Conservation (phyloP, 352 stramenopile genomes). For the Blastocystis sp. region DNA sequence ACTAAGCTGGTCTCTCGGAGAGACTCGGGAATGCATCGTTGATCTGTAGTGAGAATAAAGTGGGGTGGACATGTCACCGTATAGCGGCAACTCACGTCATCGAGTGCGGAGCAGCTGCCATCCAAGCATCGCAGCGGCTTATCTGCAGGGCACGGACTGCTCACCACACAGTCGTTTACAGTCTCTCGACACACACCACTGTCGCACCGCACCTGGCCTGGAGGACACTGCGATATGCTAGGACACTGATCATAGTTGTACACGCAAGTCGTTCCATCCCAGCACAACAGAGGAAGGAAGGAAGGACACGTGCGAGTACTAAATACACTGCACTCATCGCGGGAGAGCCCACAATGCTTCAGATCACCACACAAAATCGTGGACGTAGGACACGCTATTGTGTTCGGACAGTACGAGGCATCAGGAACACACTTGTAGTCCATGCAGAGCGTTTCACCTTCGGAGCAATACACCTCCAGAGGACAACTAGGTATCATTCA, state of each 20-base stretch:
- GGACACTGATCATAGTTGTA: neutral
- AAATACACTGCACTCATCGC: constrained; percentile 15
- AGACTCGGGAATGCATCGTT: neutral
- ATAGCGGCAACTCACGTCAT: neutral
- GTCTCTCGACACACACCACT: neutral
- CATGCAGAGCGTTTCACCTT: neutral
- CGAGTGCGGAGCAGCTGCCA: neutral
- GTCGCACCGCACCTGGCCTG: constrained; percentile 5
- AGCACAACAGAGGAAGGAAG: neutral
- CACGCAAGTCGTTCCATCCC: neutral
- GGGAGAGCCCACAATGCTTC: neutral
- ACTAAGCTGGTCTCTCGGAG: neutral
- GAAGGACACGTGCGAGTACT: neutral
- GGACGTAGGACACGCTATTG: neutral
- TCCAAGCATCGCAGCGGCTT: neutral
- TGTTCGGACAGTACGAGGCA: neutral
- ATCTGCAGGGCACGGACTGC: neutral
- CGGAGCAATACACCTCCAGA: neutral
- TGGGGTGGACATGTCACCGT: neutral
- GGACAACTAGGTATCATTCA: neutral
- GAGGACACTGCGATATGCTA: neutral
- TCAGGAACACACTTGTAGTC: constrained; percentile 1
- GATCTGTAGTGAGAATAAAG: neutral
- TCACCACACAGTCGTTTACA: neutral
- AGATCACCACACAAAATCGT: constrained; percentile 25